A percentile compares a stretch with the other conserved stretches of the same genome.
phyloP scores from a whole-genome alignment of 164 flowering plant genomes.

The Berberis vulgaris region DNA sequence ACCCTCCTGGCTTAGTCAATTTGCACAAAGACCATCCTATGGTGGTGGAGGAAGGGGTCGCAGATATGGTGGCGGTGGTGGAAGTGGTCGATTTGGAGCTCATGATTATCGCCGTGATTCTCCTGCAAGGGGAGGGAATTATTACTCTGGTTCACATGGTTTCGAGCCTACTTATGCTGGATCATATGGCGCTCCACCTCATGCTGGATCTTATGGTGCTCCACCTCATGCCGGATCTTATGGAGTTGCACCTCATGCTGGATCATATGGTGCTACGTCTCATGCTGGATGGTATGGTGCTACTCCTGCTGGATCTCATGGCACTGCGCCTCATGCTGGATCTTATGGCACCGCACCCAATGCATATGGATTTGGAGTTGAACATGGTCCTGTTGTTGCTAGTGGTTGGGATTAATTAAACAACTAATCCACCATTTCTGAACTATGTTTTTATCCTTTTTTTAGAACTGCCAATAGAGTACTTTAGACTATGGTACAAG shows the following conservation, averaged over 20 bases:
- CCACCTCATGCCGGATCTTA: too few relatives aligned
- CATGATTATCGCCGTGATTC: not conserved
- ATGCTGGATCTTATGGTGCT: too few relatives aligned
- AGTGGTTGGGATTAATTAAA: not conserved
- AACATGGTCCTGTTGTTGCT: not conserved
- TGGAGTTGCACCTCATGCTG: too few relatives aligned
- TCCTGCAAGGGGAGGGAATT: not conserved
- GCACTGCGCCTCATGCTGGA: not conserved
- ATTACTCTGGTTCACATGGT: not conserved
- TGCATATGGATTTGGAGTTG: not conserved
- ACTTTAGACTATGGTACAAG: not conserved
- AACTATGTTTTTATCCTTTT: not conserved
- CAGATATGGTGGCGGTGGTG: not conserved
- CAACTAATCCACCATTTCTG: not conserved
- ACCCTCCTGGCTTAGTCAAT: conserved; percentile 38
- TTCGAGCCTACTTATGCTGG: too few relatives aligned
- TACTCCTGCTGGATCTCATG: not conserved
- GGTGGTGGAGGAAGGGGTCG: not conserved
- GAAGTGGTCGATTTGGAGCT: not conserved
- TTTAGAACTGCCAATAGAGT: too few relatives aligned
- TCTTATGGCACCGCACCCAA: not conserved
- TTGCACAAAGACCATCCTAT: not conserved
- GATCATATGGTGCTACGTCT: too few relatives aligned
- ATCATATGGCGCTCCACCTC: too few relatives aligned
- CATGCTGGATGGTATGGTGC: not conserved